Evolutionary conservation across 805 yeast species (phyloP), one percentile per base, ranked within the genome.

Genomic region (Peterozyma xylosa): DNA sequence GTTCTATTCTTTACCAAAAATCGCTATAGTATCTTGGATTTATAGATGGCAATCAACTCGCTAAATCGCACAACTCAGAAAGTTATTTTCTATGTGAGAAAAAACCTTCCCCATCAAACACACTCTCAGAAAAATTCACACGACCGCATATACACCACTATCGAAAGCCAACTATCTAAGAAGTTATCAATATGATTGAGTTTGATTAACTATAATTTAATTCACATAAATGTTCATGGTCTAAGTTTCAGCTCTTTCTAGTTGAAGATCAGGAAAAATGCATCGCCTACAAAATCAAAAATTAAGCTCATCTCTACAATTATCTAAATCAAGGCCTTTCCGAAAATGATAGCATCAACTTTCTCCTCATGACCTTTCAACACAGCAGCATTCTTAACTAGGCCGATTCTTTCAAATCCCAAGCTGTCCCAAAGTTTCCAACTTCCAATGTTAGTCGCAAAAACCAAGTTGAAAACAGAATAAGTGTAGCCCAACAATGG

Each of bases 401-500:
- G 64, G 0, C 97, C 97, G 34, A 87, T 80, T 41, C 88, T 66
- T 11, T 84, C 83, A 53, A 89, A 90, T 2, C 95, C 95, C 21
- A 90, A 68, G 1, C 67, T 52, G 41, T 89, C 96, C 97, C 98
- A 90, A 43, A 86, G 82, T 53, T 66, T 72, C 53, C 70, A 59
- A 53, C 95, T 85, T 2, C 89, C 96, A 3, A 64, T 66, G 57
- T 90, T 90, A 2, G 89, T 80, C 41, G 71, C 93, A 57, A 82
- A 90, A 0, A 90, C 98, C 41, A 90, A 69, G 60, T 90, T 90
- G 70, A 86, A 90, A 11, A 90, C 91, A 6, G 91, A 82, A 55
- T 86, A 86, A 5, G 72, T 76, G 62, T 82, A 90, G 0, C 96
- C 96, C 30, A 90, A 63, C 41, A 70, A 54, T 0, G 95, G 90